Evolutionary conservation across 768 basidiomycete genomes (phyloP).

Genomic region (Phlebiopsis flavidoalba): DNA sequence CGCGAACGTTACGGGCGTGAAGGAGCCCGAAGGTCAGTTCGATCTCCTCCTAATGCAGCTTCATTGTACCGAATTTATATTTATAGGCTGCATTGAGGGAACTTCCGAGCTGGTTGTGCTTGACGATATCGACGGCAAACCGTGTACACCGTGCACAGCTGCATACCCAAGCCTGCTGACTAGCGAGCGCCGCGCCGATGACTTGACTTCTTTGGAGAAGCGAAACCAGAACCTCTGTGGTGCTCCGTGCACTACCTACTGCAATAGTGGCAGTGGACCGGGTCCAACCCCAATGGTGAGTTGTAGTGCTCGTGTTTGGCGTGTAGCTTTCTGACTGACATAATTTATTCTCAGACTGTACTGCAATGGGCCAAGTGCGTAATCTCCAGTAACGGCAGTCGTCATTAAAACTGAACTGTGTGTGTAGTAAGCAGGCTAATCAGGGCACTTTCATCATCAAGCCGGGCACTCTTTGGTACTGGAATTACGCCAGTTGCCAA

Average conservation of each 20-base stretch:
- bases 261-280: neutral
- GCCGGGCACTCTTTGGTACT: neutral
- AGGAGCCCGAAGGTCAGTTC: neutral
- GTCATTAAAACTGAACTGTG: neutral
- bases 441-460: neutral
- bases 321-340: neutral
- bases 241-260: slow-evolving; percentile 5
- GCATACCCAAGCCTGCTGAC: neutral
- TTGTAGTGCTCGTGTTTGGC: neutral
- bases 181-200: neutral
- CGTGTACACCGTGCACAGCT: neutral
- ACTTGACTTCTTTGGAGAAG: neutral
- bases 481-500: neutral
- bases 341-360: neutral
- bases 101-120: neutral
- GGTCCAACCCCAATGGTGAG: slow-evolving; percentile 2
- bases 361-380: neutral
- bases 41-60: neutral
- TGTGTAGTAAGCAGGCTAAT: neutral
- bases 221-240: neutral
- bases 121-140: neutral
- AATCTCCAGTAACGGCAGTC: neutral
- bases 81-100: neutral
- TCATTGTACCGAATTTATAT: neutral
- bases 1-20: neutral